phyloP scores from a whole-genome alignment of 352 stramenopile genomes.

The Pythium scleroteichum region DNA sequence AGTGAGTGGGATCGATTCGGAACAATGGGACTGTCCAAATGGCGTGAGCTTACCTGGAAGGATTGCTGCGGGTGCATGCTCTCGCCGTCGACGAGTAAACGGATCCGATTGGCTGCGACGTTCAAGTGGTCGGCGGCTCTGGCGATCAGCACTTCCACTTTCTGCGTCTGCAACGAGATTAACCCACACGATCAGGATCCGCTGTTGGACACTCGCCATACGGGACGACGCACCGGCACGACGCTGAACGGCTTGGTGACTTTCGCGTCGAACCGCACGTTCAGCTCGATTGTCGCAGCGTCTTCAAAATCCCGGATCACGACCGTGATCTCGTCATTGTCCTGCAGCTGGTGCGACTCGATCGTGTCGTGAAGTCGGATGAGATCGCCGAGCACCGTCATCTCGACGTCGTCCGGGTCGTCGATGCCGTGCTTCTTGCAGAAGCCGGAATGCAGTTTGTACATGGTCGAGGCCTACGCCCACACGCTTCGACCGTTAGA shows the following conservation, averaged over 20 bases:
- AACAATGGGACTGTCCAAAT: neutral
- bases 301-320: constrained; percentile 42
- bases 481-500: neutral
- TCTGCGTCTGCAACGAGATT: constrained; percentile 34
- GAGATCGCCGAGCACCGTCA: constrained; percentile 46
- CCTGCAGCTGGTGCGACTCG: constrained; percentile 49
- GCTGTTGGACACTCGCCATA: no score
- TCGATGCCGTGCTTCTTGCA: constrained; percentile 61
- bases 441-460: constrained; percentile 66
- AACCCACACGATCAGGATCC: no score
- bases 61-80: constrained; percentile 40
- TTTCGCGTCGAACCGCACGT: constrained; percentile 47
- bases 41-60: constrained; percentile 41
- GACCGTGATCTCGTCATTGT: constrained; percentile 68
- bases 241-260: constrained; percentile 37
- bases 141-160: constrained; percentile 43
- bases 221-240: constrained; percentile 44
- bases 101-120: constrained; percentile 31
- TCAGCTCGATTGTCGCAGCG: constrained; percentile 37
- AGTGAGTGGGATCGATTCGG: neutral
- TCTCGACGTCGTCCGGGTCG: constrained; percentile 47
- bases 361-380: constrained; percentile 47
- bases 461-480: constrained; percentile 42
- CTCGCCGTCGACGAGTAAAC: constrained; percentile 55
- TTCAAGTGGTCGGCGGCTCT: constrained; percentile 33